Percentiles rank a stretch among this genome's conserved stretches.
phyloP scores from a whole-genome alignment of 2,329 filamentous ascomycete species.

The Trichoderma pleuroti region DNA sequence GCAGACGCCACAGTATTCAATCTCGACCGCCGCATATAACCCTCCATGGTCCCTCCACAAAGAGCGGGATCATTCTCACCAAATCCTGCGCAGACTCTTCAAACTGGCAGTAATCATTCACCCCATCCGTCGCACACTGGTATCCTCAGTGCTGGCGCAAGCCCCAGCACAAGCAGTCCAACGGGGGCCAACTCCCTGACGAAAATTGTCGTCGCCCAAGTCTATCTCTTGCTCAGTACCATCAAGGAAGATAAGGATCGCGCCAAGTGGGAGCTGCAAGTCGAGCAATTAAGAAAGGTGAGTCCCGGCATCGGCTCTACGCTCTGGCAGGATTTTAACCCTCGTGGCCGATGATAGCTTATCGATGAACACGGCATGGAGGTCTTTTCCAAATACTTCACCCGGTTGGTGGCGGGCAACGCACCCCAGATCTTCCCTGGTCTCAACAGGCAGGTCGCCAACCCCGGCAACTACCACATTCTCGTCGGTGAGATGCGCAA shows the following conservation, averaged over 20 bases:
- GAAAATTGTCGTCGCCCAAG: constrained; percentile 92
- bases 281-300: constrained; percentile 89
- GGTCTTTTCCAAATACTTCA: constrained; percentile 93
- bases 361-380: constrained; percentile 99
- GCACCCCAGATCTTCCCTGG: constrained; percentile 86
- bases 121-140: constrained; percentile 56
- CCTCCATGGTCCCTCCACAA: constrained; percentile 57
- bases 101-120: constrained; percentile 54
- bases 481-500: constrained; percentile 82
- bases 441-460: constrained; percentile 67
- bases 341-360: constrained; percentile 52
- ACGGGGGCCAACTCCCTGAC: constrained; percentile 66
- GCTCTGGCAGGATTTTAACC: constrained; percentile 23
- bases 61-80: constrained; percentile 63
- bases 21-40: constrained; percentile 35
- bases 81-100: constrained; percentile 55
- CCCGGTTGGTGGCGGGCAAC: constrained; percentile 87
- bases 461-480: constrained; percentile 78
- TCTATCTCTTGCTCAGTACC: constrained; percentile 89
- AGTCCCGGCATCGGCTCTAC: constrained; percentile 26
- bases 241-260: constrained; percentile 91
- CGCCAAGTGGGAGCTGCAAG: constrained; percentile 88
- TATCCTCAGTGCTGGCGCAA: constrained; percentile 57
- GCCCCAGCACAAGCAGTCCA: constrained; percentile 60
- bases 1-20: constrained; percentile 36